Evolutionary conservation across 192 early-diverging fungal species (phyloP), one percentile per base, ranked within the genome.

Genomic region (Coemansia asiatica): DNA sequence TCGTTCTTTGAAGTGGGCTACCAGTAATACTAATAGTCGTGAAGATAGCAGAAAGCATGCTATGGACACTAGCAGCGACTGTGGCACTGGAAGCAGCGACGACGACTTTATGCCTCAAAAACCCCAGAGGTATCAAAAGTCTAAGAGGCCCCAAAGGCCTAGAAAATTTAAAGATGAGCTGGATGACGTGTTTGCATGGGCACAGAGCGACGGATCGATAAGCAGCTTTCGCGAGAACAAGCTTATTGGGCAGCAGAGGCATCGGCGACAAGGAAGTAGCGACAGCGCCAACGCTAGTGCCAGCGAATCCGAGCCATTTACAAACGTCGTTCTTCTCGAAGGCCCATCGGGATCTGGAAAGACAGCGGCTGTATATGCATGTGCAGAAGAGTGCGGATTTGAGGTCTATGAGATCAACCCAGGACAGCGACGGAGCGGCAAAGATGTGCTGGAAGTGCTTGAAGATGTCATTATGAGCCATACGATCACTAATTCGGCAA

Each of bases 391-490:
- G 63, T 76, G 81, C 49, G 90, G 88, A 1, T 95, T 87, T 65
- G 86, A 89, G 26, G 87, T 93, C 18, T 83, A 90, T 61, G 93
- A 95, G 71, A 81, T 92, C 3, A 84, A 92, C 64, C 77, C 90
- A 0, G 87, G 87, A 2, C 76, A 81, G 63, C 74, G 83, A 22
- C 85, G 93, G 26, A 86, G 84, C 12, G 89, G 89, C 25, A 91
- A 89, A 56, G 90, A 92, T n/a, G 65, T 95, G 0, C 19, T 86
- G 35, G 79, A 68, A 4, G 57, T 85, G 13, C 69, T 93, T 0
- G 87, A 87, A 3, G 91, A 92, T 56, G 87, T 89, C 58, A 90
- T 90, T 0, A 72, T 86, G 53, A 92, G 85, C 49, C 93, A 95
- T 56, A 85, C 82, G n/a, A 88, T 94, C 49, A n/a, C 61, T 1